phyloP scores from a whole-genome alignment of 2,329 filamentous ascomycete species.

The Magnaporthiopsis rhizophila region DNA sequence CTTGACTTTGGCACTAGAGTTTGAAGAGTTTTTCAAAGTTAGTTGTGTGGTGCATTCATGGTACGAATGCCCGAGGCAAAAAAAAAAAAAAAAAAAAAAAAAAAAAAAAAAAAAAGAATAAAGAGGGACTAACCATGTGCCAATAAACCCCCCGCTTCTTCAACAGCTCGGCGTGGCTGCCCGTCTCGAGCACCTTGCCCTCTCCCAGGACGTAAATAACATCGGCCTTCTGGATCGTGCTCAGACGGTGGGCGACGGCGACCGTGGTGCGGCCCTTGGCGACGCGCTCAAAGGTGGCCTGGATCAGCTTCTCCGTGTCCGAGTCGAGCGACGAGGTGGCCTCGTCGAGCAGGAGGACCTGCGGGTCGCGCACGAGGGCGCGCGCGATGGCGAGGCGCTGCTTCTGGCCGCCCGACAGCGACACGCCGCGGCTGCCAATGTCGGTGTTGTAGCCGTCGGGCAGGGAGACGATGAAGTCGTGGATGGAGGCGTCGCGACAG shows the following conservation, averaged over 20 bases:
- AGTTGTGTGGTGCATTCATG: neutral
- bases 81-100: too few relatives aligned
- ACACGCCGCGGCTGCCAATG: conserved; percentile 58
- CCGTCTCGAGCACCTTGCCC: conserved; percentile 48
- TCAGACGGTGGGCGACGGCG: conserved; percentile 65
- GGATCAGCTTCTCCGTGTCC: conserved; percentile 51
- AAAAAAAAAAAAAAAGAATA: too few relatives aligned
- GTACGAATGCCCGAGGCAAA: neutral
- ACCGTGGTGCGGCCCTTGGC: conserved; percentile 56
- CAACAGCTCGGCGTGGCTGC: conserved; percentile 43
- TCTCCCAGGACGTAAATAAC: conserved; percentile 69
- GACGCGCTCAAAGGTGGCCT: conserved; percentile 59
- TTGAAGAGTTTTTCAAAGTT: conserved; percentile 1
- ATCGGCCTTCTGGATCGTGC: conserved; percentile 14
- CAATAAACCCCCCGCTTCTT: conserved; percentile 46
- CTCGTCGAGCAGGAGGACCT: conserved; percentile 49
- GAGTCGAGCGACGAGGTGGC: conserved; percentile 52
- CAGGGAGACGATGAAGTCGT: conserved; percentile 62
- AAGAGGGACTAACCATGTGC: conserved; percentile 41
- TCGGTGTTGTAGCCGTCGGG: conserved; percentile 61
- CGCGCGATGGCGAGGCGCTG: conserved; percentile 50
- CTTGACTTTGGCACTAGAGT: conserved; percentile 48
- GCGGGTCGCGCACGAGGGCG: conserved; percentile 42
- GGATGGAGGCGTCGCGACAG: conserved; percentile 56
- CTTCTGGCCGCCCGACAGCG: conserved; percentile 49